Evolutionary conservation across 352 stramenopile species (phyloP).

Genomic region (Phytophthora niederhauseri): DNA sequence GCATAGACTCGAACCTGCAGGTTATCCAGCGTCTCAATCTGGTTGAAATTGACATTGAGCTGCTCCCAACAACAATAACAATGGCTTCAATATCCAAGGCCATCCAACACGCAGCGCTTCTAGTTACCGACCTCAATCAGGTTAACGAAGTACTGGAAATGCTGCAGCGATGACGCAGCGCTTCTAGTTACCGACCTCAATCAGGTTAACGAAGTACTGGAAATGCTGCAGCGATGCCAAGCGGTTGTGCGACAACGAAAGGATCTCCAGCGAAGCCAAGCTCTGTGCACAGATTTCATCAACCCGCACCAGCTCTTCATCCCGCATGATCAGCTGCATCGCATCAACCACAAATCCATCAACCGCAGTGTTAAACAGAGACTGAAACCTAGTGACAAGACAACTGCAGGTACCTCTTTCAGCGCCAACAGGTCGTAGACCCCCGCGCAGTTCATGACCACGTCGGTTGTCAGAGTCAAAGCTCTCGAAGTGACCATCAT

Average conservation of each 20-base stretch:
- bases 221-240: conserved; percentile 67
- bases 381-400: not conserved
- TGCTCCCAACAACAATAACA: conserved; percentile 20
- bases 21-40: conserved; percentile 51
- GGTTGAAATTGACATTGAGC: conserved; percentile 80
- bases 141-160: conserved; percentile 76
- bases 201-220: conserved; percentile 70
- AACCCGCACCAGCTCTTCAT: conserved; percentile 56
- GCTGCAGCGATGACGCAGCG: conserved; percentile 39
- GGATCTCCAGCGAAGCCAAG: conserved; percentile 67
- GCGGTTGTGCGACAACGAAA: conserved; percentile 86
- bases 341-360: not conserved
- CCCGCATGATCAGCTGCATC: conserved; percentile 71
- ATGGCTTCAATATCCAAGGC: not conserved
- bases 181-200: conserved; percentile 52
- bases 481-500: not conserved
- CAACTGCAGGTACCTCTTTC: conserved; percentile 56
- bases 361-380: not conserved
- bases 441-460: conserved; percentile 62
- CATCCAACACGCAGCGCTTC: not conserved
- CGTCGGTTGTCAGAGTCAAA: conserved; percentile 45
- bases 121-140: conserved; percentile 63
- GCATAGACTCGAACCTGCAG: conserved; percentile 41
- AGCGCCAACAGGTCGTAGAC: conserved; percentile 64
- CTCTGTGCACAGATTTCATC: conserved; percentile 62